Conservation (phyloP, 805 yeast genomes). For the Saturnispora kantuleensis region DNA sequence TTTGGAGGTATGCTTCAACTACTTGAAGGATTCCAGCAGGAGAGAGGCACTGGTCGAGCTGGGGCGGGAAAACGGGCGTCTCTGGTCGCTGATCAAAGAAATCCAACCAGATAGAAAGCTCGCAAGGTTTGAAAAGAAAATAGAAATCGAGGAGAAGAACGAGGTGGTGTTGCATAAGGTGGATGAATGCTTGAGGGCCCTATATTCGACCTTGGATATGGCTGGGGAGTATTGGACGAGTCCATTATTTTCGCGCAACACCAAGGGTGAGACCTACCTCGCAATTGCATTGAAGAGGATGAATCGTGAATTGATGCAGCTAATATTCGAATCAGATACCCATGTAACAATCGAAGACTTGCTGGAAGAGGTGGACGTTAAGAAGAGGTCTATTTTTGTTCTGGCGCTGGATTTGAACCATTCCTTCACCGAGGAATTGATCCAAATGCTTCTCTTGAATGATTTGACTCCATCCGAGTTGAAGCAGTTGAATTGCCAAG, state of each 20-base stretch:
- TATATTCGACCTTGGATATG: too few relatives aligned
- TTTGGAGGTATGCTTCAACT: constrained; percentile 69
- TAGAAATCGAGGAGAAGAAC: background rate
- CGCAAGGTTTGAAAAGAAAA: background rate
- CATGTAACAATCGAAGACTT: constrained; percentile 60
- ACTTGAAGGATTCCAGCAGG: constrained; percentile 34
- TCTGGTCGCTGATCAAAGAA: constrained; percentile 1
- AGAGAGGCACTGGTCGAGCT: constrained; percentile 20
- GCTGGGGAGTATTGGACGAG: background rate
- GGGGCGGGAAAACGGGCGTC: background rate
- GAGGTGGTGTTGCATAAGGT: background rate
- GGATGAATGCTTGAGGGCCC: too few relatives aligned
- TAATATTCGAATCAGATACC: constrained; percentile 35
- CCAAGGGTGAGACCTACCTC: constrained; percentile 52
- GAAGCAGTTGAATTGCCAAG: constrained; percentile 35
- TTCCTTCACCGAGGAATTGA: constrained; percentile 29
- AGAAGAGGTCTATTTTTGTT: constrained; percentile 47
- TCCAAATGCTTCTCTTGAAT: constrained; percentile 31
- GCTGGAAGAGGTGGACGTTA: constrained; percentile 47
- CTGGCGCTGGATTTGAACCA: constrained; percentile 49
- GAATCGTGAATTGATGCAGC: constrained; percentile 35
- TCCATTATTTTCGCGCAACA: constrained; percentile 7
- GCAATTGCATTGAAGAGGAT: constrained; percentile 48
- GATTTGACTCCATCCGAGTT: constrained; percentile 35
- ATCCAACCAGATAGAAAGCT: background rate